Base-by-base conservation (phyloP, 2,329 filamentous ascomycete species). In the Apiospora pterosperma region DNA sequence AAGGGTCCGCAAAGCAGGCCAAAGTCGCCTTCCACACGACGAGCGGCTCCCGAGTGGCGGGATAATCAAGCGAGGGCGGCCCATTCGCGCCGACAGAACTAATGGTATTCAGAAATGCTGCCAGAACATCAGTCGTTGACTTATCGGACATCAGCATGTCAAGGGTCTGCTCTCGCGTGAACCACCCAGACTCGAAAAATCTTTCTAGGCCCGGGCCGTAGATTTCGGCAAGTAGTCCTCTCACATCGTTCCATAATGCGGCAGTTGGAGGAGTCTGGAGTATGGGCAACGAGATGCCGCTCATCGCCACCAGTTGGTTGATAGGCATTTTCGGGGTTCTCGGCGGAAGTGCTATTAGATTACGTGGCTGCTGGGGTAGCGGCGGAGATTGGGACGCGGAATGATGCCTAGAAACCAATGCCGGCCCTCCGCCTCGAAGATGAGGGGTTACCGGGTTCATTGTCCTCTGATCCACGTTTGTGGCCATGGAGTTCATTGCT, bases 131-230 rank as follows among this genome's bases (percentile, higher is more conserved):
- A 69, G 90, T 81, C n/a, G 92, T 79, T 34, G 80, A 78, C 34
- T 82, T 78, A 73, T 91, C 81, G 61, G 79, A 77, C 63, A 80
- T 80, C 64, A 87, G 78, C n/a, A 81, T 76, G 65, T 80, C 77
- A 16, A 76, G 66, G 41, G 82, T 82, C 59, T 74, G 74, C 59
- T 80, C 76, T 63, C 77, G 78, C 39, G 81, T 86, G 78, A 92
- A 97, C 94, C 94, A 98, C 34, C 84, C 85, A 7, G 92, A 92
- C 76, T 97, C 94, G 67, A 96, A 85, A 67, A 96, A 90, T 61
- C 85, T 85, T 76, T 92, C 89, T 59, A 96, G 85, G 8, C 88
- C 90, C 1, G 85, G 85, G 4, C 89, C 90, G 75, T 96, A 96
- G 68, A 93, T 89, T 69, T 90, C 89, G 70, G 87, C 85, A 77